These are phyloP conservation scores for Magnusiomyces paraingens DNA, from an alignment of 1,139 yeast genomes.

Conservation along the genomic window DNA sequence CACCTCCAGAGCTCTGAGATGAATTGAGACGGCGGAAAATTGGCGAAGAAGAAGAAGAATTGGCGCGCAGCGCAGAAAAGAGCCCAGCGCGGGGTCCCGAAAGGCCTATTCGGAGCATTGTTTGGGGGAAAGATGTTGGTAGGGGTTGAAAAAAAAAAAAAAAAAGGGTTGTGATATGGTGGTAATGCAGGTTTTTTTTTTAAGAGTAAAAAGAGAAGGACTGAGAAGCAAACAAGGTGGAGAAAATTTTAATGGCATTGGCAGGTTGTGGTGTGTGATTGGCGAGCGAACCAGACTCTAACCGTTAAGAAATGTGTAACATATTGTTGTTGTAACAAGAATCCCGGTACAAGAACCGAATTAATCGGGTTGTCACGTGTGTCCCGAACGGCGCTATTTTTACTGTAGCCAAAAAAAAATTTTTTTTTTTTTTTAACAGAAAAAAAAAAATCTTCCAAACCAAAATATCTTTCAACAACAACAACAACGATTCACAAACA, in stretches of 20 bases:
- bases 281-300: background rate
- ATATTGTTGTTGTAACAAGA: background rate
- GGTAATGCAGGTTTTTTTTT: too few relatives aligned
- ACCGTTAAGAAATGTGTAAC: too few relatives aligned
- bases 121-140: background rate
- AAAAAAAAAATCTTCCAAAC: too few relatives aligned
- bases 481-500: background rate
- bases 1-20: conserved; percentile 30
- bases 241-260: background rate
- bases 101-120: background rate
- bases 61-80: background rate
- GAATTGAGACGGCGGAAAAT: conserved; percentile 8
- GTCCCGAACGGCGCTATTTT: background rate
- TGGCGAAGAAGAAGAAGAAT: background rate
- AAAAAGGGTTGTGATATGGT: too few relatives aligned
- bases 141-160: background rate
- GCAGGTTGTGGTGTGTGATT: conserved; percentile 1
- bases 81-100: background rate
- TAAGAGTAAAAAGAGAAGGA: too few relatives aligned
- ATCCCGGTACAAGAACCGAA: background rate
- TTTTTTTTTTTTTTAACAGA: too few relatives aligned
- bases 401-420: background rate
- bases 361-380: too few relatives aligned
- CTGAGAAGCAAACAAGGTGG: too few relatives aligned
- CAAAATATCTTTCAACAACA: conserved; percentile 4